Evolutionary conservation across 192 early-diverging fungal genomes (phyloP).

Genomic region (Oehlia diaphana): DNA sequence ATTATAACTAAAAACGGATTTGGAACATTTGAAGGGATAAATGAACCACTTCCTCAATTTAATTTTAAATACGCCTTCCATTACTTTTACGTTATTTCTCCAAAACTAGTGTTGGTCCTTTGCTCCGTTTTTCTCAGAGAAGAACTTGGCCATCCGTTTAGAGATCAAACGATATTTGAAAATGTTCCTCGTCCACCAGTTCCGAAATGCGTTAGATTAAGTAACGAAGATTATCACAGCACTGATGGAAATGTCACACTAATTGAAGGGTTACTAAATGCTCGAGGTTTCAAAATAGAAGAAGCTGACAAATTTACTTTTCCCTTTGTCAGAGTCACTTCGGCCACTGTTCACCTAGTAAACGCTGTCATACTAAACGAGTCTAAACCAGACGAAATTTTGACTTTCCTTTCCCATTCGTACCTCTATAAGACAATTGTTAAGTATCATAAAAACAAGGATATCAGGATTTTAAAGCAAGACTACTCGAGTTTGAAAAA

Average conservation of each 20-base stretch:
- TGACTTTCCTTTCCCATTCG: conserved; percentile 10
- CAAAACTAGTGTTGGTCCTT: conserved; percentile 35
- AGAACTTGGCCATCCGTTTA: no score
- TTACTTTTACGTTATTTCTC: conserved; percentile 41
- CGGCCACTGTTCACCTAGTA: not conserved
- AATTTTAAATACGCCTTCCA: no score
- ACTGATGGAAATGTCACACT: no score
- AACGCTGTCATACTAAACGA: conserved; percentile 1
- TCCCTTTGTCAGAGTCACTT: not conserved
- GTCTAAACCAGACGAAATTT: conserved; percentile 5
- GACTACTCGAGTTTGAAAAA: conserved; percentile 17
- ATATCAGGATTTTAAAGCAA: not conserved
- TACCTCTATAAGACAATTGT: conserved; percentile 6
- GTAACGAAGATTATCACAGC: no score
- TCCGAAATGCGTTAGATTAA: no score
- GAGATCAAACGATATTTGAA: conserved; percentile 1
- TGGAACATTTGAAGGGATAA: conserved; percentile 35
- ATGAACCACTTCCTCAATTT: not conserved
- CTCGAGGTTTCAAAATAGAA: not conserved
- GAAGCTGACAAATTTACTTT: not conserved
- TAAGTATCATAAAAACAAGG: not conserved
- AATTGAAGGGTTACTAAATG: no score
- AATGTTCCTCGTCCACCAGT: conserved; percentile 11
- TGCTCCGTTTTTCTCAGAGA: no score
- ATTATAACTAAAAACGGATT: conserved; percentile 31